Base-by-base conservation (phyloP, 305 asterid species). In the Andrographis paniculata region DNA sequence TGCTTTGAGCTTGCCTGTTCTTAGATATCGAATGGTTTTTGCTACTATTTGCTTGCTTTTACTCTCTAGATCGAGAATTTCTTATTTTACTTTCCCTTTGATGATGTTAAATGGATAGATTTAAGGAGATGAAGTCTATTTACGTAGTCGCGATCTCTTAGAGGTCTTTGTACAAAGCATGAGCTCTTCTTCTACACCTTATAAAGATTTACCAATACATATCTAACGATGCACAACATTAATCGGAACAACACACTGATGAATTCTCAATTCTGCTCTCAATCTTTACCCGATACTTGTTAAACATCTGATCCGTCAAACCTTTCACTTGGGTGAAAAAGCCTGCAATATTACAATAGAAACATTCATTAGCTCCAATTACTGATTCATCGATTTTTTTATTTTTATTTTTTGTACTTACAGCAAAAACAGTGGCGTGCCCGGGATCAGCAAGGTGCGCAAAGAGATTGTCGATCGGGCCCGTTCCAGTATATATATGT, bases 381-480 rank as follows among this genome's bases (percentile, higher is more conserved):
- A 49, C n/a, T 37, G 44, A 12, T 33, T 4, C 6, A 9, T 13
- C 17, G 33, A 59, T 48, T 27, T 3, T 20, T 19, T 9, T 51
- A 55, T 33, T 51, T 38, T 17, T n/a, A 58, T n/a, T 45, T 20
- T 35, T 30, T 22, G 48, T 69, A 69, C 95, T 82, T 72, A 89
- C 97, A 51, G 97, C 82, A 27, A 89, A 89, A 51, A 89, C 48
- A 23, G 94, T 89, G 65, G 94, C 94, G 21, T 89, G 96, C 31
- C 96, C 98, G 0, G 98, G 96, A 66, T 85, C 96, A 0, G 95
- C 92, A 5, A 89, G 96, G 74, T 85, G 94, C 55, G 94, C 96
- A 16, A 82, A 85, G 63, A 89, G 96, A 71, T 89, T 89, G 43
- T 89, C 96, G 4, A 85, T 89, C 14, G 98, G 98, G 3, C 98